Conservation (phyloP, 805 yeast species). For the Metschnikowia amazonensis region DNA sequence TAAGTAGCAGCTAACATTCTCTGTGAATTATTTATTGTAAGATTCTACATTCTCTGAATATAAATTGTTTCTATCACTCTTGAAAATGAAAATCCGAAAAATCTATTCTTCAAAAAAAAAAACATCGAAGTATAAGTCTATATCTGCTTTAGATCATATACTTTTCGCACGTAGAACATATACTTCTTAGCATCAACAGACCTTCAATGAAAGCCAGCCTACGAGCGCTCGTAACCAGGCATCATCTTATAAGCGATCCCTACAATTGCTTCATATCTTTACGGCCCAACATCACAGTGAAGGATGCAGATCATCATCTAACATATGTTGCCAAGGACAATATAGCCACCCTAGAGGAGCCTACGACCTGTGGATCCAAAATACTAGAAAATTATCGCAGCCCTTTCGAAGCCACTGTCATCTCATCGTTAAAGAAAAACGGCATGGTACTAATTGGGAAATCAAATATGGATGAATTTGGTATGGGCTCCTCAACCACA, state of each 20-base stretch:
- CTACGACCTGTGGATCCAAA: conserved; percentile 78
- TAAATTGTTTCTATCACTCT: too few relatives aligned
- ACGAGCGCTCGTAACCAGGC: neutral
- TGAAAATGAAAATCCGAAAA: too few relatives aligned
- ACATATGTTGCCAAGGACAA: conserved; percentile 63
- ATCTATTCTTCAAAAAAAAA: too few relatives aligned
- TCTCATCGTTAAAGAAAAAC: conserved; percentile 44
- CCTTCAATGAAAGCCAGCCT: neutral
- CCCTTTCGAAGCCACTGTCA: conserved; percentile 81
- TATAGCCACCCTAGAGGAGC: conserved; percentile 55
- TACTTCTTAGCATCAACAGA: neutral
- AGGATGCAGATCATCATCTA: neutral
- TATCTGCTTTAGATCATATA: neutral
- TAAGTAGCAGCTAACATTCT: too few relatives aligned
- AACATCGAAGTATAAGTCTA: too few relatives aligned
- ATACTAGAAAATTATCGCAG: conserved; percentile 58
- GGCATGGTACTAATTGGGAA: conserved; percentile 68
- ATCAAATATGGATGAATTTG: conserved; percentile 93
- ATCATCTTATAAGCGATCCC: conserved; percentile 7
- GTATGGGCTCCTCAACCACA: conserved; percentile 83
- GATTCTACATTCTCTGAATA: too few relatives aligned
- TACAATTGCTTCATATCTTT: conserved; percentile 14
- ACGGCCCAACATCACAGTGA: neutral
- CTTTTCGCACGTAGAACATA: neutral
- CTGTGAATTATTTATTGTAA: too few relatives aligned